These are phyloP conservation scores for Coemansia brasiliensis DNA, from an alignment of 192 early-diverging fungal species.

Conservation along the genomic window DNA sequence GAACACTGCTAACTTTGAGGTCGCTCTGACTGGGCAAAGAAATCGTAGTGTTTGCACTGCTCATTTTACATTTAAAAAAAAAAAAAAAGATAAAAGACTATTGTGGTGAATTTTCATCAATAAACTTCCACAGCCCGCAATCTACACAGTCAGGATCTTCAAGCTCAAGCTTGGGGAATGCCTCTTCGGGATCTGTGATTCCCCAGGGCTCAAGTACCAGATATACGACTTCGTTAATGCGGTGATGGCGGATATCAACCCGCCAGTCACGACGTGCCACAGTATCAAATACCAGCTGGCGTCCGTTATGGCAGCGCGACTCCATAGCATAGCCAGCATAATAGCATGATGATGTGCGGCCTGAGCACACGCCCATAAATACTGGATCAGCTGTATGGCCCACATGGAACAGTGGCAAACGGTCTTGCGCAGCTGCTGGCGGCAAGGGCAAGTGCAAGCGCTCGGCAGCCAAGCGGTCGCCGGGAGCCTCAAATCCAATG, in stretches of 20 bases:
- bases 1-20: slow-evolving; percentile 24
- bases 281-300: slow-evolving; percentile 67
- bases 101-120: slow-evolving; percentile 51
- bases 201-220: slow-evolving; percentile 55
- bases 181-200: slow-evolving; percentile 28
- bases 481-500: slow-evolving; percentile 81
- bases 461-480: slow-evolving; percentile 73
- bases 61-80: slow-evolving; percentile 1
- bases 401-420: slow-evolving; percentile 86
- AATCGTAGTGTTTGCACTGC: not conserved
- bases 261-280: slow-evolving; percentile 65
- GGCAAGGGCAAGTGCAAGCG: slow-evolving; percentile 78
- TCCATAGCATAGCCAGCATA: slow-evolving; percentile 76
- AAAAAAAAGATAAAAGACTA: slow-evolving; percentile 7
- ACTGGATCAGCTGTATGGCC: slow-evolving; percentile 92
- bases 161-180: slow-evolving; percentile 30
- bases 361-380: slow-evolving; percentile 81
- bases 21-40: slow-evolving; percentile 19
- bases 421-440: slow-evolving; percentile 52
- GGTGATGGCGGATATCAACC: slow-evolving; percentile 75
- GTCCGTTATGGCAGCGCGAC: slow-evolving; percentile 82
- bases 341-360: slow-evolving; percentile 64
- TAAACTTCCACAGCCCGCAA: slow-evolving; percentile 79
- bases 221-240: slow-evolving; percentile 77
- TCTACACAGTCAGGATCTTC: slow-evolving; percentile 67